Conservation (phyloP, 129 eudicot species). For the Ambrosia trifida region DNA sequence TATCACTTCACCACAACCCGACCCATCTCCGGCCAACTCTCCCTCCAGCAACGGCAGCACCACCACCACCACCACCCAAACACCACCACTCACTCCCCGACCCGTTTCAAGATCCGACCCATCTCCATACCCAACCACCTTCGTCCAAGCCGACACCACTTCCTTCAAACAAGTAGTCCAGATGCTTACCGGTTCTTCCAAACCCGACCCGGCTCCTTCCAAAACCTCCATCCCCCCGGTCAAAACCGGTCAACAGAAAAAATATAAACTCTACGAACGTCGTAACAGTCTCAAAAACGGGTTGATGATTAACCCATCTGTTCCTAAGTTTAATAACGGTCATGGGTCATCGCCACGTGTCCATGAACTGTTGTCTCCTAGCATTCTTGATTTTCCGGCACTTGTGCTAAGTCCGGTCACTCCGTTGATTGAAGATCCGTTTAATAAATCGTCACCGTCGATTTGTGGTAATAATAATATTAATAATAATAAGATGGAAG, state of each 20-base stretch:
- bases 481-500: too few relatives aligned
- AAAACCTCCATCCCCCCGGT: slow-evolving; percentile 57
- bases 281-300: slow-evolving; percentile 75
- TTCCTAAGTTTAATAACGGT: slow-evolving; percentile 29
- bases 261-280: slow-evolving; percentile 78
- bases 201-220: slow-evolving; percentile 43
- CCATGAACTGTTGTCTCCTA: slow-evolving; percentile 77
- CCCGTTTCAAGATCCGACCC: slow-evolving; percentile 71
- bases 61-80: slow-evolving; percentile 48
- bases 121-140: slow-evolving; percentile 83
- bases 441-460: slow-evolving; percentile 46
- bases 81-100: slow-evolving; percentile 68
- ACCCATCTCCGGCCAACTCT: slow-evolving; percentile 58
- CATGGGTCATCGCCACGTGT: slow-evolving; percentile 50
- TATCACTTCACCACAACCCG: slow-evolving; percentile 32
- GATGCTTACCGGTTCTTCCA: slow-evolving; percentile 88
- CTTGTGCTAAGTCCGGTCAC: slow-evolving; percentile 79
- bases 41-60: slow-evolving; percentile 52
- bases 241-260: slow-evolving; percentile 59
- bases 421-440: slow-evolving; percentile 53
- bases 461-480: slow-evolving; percentile 5
- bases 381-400: slow-evolving; percentile 87
- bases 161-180: slow-evolving; percentile 91
- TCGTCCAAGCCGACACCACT: slow-evolving; percentile 81
- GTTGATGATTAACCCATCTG: slow-evolving; percentile 65